These are phyloP conservation scores for Cladophialophora bantiana DNA, from an alignment of 2,329 filamentous ascomycete species.

Conservation along the genomic window DNA sequence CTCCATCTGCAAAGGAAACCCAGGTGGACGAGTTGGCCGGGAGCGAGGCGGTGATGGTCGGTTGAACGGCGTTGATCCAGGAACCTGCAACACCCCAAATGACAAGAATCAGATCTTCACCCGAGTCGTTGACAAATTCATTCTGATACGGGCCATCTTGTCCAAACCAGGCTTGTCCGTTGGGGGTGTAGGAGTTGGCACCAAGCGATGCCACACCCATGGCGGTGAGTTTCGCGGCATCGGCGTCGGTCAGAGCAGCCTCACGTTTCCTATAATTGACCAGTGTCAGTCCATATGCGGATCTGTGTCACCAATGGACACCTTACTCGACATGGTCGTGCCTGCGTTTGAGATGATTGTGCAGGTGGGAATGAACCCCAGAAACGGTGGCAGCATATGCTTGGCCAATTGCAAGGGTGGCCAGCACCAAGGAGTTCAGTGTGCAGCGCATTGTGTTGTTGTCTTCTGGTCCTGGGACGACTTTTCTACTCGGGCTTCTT, in stretches of 20 bases:
- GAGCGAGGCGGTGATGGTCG: constrained; percentile 39
- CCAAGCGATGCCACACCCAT: constrained; percentile 35
- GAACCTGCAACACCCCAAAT: constrained; percentile 40
- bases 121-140: constrained; percentile 38
- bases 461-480: constrained; percentile 13
- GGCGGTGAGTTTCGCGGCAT: constrained; percentile 30
- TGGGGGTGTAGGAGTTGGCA: constrained; percentile 34
- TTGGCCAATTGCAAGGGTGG: constrained; percentile 39
- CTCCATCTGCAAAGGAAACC: constrained; percentile 38
- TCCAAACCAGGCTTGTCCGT: constrained; percentile 36
- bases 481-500: constrained; percentile 19
- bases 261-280: constrained; percentile 34
- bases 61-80: constrained; percentile 40
- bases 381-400: constrained; percentile 35
- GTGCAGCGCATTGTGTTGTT: constrained; percentile 38
- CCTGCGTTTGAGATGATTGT: constrained; percentile 34
- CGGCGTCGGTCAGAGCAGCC: constrained; percentile 30
- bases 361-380: constrained; percentile 27
- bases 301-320: constrained; percentile 16
- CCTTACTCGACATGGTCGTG: constrained; percentile 34
- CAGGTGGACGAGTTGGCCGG: constrained; percentile 25
- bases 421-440: constrained; percentile 40
- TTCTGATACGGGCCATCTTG: constrained; percentile 37
- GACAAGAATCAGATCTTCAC: constrained; percentile 39
- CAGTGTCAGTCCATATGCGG: constrained; percentile 24